Base-by-base conservation (phyloP, 2,329 filamentous ascomycete species). In the Fusarium sp. region DNA sequence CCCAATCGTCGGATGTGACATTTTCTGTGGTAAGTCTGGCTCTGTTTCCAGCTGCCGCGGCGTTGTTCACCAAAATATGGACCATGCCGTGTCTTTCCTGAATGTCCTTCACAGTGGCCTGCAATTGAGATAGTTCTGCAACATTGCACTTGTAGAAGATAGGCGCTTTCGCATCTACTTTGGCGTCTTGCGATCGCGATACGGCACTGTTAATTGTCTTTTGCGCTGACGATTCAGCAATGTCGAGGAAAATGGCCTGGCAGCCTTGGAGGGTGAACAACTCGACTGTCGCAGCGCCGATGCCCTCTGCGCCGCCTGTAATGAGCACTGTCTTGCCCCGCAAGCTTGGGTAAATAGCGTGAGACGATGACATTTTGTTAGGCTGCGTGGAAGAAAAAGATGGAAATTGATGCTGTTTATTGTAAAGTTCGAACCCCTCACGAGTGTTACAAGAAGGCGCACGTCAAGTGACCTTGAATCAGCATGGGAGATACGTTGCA, bases 41-140 rank as follows among this genome's bases (percentile, higher is more conserved):
- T 6, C 63, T 70, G 15, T 52, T 60, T 1, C 55, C 65, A 33
- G 68, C 66, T 1, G 62, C 65, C 0, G 92, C 93, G 19, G 93
- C 93, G 77, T 96, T 96, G 83, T 96, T 96, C 81, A 97, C 82
- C 50, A 96, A 81, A 67, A 96, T 91, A 78, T 96, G 91, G 73
- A 96, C 85, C 71, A 28, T 51, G 1, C 67, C 68, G 33, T 76
- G 66, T 4, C 73, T 56, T 3, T 70, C 63, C 1, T 81, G 55
- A 5, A 77, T 75, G n/a, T 71, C 68, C 15, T 74, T 72, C 2
- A 81, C 78, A 17, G 76, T 78, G 1, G 73, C 61, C 39, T 76
- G 71, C 7, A 83, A 68, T 37, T 68, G 54, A 2, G 72, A 65
- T 5, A 83, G 58, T 54, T 82, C 69, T 8, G 78, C 78, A 5